Conservation (phyloP, 352 stramenopile genomes). For the Pythium aristosporum region DNA sequence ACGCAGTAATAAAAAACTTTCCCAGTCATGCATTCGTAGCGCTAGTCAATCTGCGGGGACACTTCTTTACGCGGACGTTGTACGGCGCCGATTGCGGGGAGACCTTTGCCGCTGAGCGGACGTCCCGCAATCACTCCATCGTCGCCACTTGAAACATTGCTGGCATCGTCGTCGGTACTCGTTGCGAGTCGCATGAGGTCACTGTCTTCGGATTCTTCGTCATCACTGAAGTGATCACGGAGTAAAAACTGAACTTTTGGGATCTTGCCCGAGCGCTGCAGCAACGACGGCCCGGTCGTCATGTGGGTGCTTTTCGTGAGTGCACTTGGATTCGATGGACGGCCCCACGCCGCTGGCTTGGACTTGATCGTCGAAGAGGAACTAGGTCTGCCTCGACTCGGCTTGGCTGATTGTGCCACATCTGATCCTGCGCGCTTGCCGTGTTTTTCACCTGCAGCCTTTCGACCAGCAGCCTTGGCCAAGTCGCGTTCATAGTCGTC, state of each 20-base stretch:
- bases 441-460: not conserved
- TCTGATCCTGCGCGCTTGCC: too few species aligned
- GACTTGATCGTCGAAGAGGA: not conserved
- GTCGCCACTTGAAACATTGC: not conserved
- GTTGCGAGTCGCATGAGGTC: constrained; percentile 14
- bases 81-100: not conserved
- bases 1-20: not conserved
- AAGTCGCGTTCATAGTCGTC: constrained; percentile 45
- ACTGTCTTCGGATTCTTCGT: constrained; percentile 20
- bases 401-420: too few species aligned
- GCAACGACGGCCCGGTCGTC: not conserved
- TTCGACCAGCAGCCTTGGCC: constrained; percentile 6
- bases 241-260: constrained; percentile 9
- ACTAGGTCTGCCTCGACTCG: too few species aligned
- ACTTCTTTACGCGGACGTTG: not conserved
- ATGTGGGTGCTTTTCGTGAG: constrained; percentile 2
- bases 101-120: not conserved
- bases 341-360: not conserved
- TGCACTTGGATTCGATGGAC: constrained; percentile 5
- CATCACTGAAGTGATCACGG: constrained; percentile 7
- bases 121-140: not conserved
- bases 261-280: constrained; percentile 10
- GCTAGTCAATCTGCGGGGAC: constrained; percentile 9
- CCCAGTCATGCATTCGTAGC: not conserved
- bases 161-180: constrained; percentile 17